Evolutionary conservation across 2,329 filamentous ascomycete genomes (phyloP), one percentile per base, ranked within the genome.

Genomic region (Plenodomus tracheiphilus): DNA sequence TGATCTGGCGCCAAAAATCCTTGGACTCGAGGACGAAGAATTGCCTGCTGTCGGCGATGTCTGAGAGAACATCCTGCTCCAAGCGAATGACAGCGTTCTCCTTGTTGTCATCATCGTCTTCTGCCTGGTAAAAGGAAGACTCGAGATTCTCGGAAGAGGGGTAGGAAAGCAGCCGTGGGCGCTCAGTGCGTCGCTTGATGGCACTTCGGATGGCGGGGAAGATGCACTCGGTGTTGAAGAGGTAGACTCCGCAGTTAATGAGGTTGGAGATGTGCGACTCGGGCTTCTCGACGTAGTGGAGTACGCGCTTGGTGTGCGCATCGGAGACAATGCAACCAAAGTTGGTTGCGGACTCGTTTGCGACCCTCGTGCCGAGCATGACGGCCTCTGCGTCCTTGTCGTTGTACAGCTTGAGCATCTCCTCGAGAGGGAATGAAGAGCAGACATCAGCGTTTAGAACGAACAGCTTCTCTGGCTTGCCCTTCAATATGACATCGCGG

Each of bases 1-100:
- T 99, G 83, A 99, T 97, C 81, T 99, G 94, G 64, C 94, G 91
- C 94, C 94, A 99, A 76, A 99, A 99, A 74, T 97, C 94, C 79
- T 95, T 96, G 59, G 93, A 97, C 79, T 99, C 94, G 74, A 96
- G 89, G 25, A 97, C 94, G 76, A 91, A 97, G 80, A 99, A 99
- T 74, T 94, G 90, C 77, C 96, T 94, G 83, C 85, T 96, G 76
- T 97, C 94, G 53, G 94, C 93, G 67, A 97, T 85, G 68, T 97
- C 93, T 43, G 91, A 88, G 51, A 99, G 83, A 43, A 97, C 96
- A 71, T 99, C 94, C 77, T 97, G 94, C 78, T 99, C 94, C 47
- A 99, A 83, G 44, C 94, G 89, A 62, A 99, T 88, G 41, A 96
- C 90, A 66, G 96, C 87, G 69, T 85, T 93, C 75, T 88, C 87